These are phyloP conservation scores for Fusarium oligoseptatum DNA, from an alignment of 2,329 filamentous ascomycete genomes.

Conservation along the genomic window DNA sequence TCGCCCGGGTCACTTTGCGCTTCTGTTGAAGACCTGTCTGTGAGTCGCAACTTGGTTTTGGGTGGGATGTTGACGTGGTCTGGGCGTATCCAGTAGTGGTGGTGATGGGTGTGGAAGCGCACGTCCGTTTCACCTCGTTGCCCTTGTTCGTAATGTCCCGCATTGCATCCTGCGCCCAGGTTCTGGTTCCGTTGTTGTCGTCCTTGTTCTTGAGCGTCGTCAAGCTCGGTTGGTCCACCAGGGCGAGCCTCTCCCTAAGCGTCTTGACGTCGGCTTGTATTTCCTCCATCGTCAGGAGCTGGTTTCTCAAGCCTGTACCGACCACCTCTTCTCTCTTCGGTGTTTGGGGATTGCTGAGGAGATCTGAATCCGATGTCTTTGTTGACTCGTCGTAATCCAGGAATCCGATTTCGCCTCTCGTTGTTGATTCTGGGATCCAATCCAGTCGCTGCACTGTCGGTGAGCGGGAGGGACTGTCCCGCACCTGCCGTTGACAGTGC, in stretches of 20 bases:
- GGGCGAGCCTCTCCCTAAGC: constrained; percentile 13
- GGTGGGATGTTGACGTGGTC: constrained; percentile 37
- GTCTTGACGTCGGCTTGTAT: constrained; percentile 32
- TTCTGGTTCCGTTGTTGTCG: constrained; percentile 17
- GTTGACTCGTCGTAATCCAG: constrained; percentile 13
- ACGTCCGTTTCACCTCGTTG: constrained; percentile 46
- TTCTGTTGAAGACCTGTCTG: constrained; percentile 12
- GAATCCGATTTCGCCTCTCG: constrained; percentile 10
- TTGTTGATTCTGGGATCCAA: constrained; percentile 2
- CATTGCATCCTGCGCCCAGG: constrained; percentile 41
- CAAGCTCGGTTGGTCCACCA: constrained; percentile 21
- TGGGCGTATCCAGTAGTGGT: constrained; percentile 70
- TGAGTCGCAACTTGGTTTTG: neutral
- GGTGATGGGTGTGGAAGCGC: constrained; percentile 71
- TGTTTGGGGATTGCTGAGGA: constrained; percentile 5
- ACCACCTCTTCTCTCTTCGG: constrained; percentile 1
- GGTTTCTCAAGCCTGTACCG: neutral
- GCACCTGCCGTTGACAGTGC: constrained; percentile 1
- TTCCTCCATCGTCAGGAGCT: constrained; percentile 21
- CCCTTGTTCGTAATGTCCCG: constrained; percentile 39
- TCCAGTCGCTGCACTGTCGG: constrained; percentile 8
- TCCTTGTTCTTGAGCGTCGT: constrained; percentile 13
- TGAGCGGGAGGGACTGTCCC: neutral
- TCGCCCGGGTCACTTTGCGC: constrained; percentile 28
- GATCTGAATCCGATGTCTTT: constrained; percentile 13